phyloP scores from a whole-genome alignment of 441 rosid species.

The Pelargonium hybrid region DNA sequence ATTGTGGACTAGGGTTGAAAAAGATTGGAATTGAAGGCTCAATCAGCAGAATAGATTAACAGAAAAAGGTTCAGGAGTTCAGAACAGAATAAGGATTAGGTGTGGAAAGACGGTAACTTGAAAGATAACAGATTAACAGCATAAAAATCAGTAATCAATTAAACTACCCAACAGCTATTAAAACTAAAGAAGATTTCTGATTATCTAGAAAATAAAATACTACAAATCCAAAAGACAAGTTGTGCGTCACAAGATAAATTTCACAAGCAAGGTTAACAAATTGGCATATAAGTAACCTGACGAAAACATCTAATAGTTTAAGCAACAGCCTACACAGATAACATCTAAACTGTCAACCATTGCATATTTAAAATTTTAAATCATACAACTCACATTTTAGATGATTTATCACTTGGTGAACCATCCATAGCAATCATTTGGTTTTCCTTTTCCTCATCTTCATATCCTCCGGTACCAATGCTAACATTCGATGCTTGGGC shows the following conservation, averaged over 20 bases:
- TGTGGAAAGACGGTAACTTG: background rate
- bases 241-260: background rate
- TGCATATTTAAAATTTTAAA: background rate
- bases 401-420: conserved; percentile 30
- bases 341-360: background rate
- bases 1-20: too few species aligned
- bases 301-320: background rate
- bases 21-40: background rate
- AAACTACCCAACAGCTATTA: background rate
- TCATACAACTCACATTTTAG: conserved; percentile 40
- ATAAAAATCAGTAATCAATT: background rate
- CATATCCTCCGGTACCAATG: conserved; percentile 58
- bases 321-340: background rate
- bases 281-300: background rate
- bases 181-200: background rate
- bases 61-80: background rate
- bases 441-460: conserved; percentile 39
- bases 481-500: conserved; percentile 54
- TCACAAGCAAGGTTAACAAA: background rate
- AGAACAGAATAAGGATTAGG: background rate
- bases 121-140: background rate
- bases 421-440: conserved; percentile 27
- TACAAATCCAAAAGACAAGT: background rate
- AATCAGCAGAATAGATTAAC: background rate
- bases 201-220: background rate